Percentiles rank a stretch among this genome's conserved stretches.
phyloP scores from a whole-genome alignment of 805 yeast genomes.

The Candida easanensis region DNA sequence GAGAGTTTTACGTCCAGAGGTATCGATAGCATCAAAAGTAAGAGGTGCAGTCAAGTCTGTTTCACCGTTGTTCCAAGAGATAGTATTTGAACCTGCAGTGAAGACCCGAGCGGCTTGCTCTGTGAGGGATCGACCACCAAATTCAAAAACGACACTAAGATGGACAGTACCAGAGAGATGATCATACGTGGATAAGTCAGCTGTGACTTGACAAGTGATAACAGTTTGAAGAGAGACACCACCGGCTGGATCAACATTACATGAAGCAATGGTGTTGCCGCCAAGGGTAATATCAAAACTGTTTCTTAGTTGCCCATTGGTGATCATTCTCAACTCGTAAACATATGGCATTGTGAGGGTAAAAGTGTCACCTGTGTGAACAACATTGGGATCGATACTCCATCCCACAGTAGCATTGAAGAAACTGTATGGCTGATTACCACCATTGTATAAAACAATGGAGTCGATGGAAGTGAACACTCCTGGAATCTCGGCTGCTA shows the following conservation, averaged over 20 bases:
- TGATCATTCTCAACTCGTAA: constrained; percentile 13
- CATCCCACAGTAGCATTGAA: constrained; percentile 5
- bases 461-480: constrained; percentile 12
- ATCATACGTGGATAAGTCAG: constrained; percentile 3
- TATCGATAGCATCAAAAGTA: background rate
- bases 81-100: constrained; percentile 12
- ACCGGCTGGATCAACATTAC: constrained; percentile 14
- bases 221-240: constrained; percentile 6
- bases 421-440: background rate
- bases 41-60: constrained; percentile 6
- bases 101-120: constrained; percentile 8
- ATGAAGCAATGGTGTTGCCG: constrained; percentile 14
- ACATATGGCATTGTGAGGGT: constrained; percentile 16
- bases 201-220: constrained; percentile 8
- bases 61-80: constrained; percentile 19
- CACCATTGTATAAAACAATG: constrained; percentile 4
- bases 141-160: constrained; percentile 11
- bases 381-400: constrained; percentile 8
- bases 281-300: constrained; percentile 8
- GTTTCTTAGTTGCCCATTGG: constrained; percentile 1
- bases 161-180: constrained; percentile 7
- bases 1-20: background rate
- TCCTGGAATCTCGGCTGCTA: constrained; percentile 8
- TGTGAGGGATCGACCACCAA: constrained; percentile 12
- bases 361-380: constrained; percentile 17